A percentile compares a stretch with the other conserved stretches of the same genome.
Evolutionary conservation across 352 stramenopile species (phyloP).

Genomic region (Phytopythium litorale): DNA sequence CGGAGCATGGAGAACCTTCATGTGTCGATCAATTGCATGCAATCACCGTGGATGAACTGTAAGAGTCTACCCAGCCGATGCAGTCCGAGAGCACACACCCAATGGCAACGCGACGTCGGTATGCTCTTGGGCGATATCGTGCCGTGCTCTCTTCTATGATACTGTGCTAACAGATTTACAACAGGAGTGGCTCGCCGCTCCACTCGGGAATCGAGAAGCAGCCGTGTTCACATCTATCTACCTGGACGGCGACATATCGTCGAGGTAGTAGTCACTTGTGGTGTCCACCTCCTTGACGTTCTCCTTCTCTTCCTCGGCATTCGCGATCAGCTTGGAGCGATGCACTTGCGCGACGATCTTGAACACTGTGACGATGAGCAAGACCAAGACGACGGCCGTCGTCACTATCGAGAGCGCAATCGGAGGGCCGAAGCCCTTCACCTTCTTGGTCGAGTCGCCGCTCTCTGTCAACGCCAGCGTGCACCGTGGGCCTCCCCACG

Average conservation of each 20-base stretch:
- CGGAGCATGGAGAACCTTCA: too few relatives aligned
- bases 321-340: neutral
- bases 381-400: neutral
- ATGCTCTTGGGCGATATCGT: too few relatives aligned
- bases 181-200: neutral
- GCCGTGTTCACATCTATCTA: neutral
- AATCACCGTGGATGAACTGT: too few relatives aligned
- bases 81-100: too few relatives aligned
- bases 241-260: neutral
- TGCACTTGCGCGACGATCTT: neutral
- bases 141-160: too few relatives aligned
- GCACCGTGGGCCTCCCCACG: constrained; percentile 44
- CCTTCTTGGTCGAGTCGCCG: too few relatives aligned
- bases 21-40: too few relatives aligned
- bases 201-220: neutral
- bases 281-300: neutral
- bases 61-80: too few relatives aligned
- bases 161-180: neutral
- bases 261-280: neutral
- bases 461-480: constrained; percentile 22
- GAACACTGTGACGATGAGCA: neutral
- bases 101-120: too few relatives aligned
- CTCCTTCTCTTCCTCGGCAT: constrained; percentile 1
- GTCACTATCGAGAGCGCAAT: neutral
- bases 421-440: neutral